Base-by-base conservation (phyloP, 2,329 filamentous ascomycete genomes). In the Aureobasidium melanogenum region DNA sequence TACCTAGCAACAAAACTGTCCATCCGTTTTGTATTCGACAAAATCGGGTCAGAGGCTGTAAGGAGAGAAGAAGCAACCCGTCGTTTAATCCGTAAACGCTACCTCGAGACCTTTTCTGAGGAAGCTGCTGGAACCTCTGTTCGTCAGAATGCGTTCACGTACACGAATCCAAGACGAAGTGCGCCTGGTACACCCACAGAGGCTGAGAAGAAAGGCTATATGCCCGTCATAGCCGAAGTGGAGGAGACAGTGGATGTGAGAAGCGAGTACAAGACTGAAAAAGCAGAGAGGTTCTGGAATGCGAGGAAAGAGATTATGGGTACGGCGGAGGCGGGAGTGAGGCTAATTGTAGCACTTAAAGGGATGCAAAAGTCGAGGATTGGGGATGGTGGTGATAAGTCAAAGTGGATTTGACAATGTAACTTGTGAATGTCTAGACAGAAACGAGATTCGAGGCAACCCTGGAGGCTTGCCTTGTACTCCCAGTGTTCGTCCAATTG, bases 221-320 rank as follows among this genome's bases (percentile, higher is more conserved):
- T 34, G 24, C 52, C 15, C 12, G 5, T n/a, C 8, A 47, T 47
- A 9, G 5, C 24, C 4, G 52, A 56, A 17, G 38, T 56, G 4
- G 52, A 43, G 5, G 52, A 56, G 12, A 32, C 19, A 7, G 52
- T 43, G 14, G 22, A 24, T n/a, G 36, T 38, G 38, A 43, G 52
- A 14, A 39, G 36, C 5, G 52, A 56, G 17, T 56, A 56, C n/a
- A 56, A 24, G 28, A 56, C 17, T 5, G 24, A 56, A 10, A 30
- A 44, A n/a, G 52, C 38, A 2, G 52, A 56, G n/a, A 56, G 52
- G n/a, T 56, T 56, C 24, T 56, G 52, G 52, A 56, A 43, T 17
- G 15, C 41, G 10, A 14, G 26, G 6, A 43, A 56, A 17, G 52
- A 56, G 28, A 10, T 44, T 12, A 44, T 44, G 52, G 19, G 52